Evolutionary conservation across 2,329 filamentous ascomycete species (phyloP).

Genomic region (Bimuria novae-zelandiae): DNA sequence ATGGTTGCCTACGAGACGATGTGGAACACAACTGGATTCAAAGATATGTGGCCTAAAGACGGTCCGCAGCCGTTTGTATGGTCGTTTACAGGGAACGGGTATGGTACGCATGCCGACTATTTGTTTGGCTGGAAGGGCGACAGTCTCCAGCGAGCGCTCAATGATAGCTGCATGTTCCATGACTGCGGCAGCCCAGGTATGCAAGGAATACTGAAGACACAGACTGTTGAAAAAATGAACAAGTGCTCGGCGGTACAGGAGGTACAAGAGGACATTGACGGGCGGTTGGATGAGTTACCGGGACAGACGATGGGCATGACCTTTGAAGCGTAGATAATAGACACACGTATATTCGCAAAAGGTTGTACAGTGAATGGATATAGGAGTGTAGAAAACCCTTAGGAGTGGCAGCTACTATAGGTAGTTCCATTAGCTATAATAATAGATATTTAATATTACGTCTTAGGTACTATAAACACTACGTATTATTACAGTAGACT

Average conservation of each 20-base stretch:
- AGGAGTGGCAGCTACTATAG: too few relatives aligned
- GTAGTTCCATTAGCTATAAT: too few relatives aligned
- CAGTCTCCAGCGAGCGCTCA: constrained; percentile 21
- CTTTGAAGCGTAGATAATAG: not conserved
- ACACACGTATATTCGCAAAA: too few relatives aligned
- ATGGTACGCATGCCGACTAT: constrained; percentile 22
- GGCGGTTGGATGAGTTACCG: constrained; percentile 12
- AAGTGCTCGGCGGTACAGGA: constrained; percentile 19
- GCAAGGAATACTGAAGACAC: constrained; percentile 23
- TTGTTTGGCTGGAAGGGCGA: constrained; percentile 25
- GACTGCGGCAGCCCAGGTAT: constrained; percentile 23
- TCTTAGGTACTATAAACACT: too few relatives aligned
- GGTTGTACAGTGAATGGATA: too few relatives aligned
- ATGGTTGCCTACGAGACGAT: constrained; percentile 27
- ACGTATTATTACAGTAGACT: too few relatives aligned
- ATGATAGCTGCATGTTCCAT: constrained; percentile 30
- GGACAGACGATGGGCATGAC: not conserved
- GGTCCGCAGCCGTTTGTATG: constrained; percentile 24
- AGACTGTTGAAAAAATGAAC: constrained; percentile 25
- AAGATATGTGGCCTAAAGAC: constrained; percentile 27
- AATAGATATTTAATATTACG: too few relatives aligned
- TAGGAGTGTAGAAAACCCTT: too few relatives aligned
- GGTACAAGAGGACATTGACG: constrained; percentile 23
- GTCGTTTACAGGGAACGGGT: constrained; percentile 15
- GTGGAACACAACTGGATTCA: constrained; percentile 29